Conservation (phyloP, 2,329 filamentous ascomycete species). For the Neoascochyta sp. region DNA sequence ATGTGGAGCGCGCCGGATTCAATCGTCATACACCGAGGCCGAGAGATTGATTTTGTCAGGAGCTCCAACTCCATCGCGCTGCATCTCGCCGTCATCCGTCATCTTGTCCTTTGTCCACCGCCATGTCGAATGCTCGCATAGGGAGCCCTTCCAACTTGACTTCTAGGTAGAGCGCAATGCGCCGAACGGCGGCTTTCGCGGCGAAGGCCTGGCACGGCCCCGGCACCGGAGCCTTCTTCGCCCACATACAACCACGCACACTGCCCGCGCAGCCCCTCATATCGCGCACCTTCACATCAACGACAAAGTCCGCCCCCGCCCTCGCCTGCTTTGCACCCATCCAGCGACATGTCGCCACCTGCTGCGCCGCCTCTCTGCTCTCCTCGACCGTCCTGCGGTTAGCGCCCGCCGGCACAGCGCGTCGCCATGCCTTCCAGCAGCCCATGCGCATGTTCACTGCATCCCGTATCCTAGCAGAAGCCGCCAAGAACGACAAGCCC, state of each 20-base stretch:
- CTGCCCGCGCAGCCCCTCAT: slow-evolving; percentile 12
- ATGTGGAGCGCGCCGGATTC: too few relatives aligned
- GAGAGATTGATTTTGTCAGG: slow-evolving; percentile 28
- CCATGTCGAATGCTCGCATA: slow-evolving; percentile 25
- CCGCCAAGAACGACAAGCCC: slow-evolving; percentile 13
- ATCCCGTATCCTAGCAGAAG: slow-evolving; percentile 27
- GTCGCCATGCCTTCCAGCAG: slow-evolving; percentile 24
- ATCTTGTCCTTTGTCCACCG: slow-evolving; percentile 8
- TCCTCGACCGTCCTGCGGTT: slow-evolving; percentile 10
- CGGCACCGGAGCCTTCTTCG: slow-evolving; percentile 34
- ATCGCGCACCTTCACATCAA: slow-evolving; percentile 16
- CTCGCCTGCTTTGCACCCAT: too few relatives aligned
- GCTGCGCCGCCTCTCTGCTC: slow-evolving; percentile 10
- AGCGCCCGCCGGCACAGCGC: slow-evolving; percentile 17
- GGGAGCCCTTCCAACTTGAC: slow-evolving; percentile 9
- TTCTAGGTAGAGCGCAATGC: slow-evolving; percentile 33
- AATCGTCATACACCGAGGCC: slow-evolving; percentile 31
- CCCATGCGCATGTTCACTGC: slow-evolving; percentile 26
- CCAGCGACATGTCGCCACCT: background rate
- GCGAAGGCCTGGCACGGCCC: slow-evolving; percentile 35
- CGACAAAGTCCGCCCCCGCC: slow-evolving; percentile 7
- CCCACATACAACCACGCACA: slow-evolving; percentile 29
- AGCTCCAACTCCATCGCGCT: slow-evolving; percentile 11
- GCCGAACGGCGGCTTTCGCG: slow-evolving; percentile 28
- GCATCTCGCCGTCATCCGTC: slow-evolving; percentile 8